Evolutionary conservation across 2,329 filamentous ascomycete genomes (phyloP), one percentile per base, ranked within the genome.

Genomic region (Gliomastix tumulicola): DNA sequence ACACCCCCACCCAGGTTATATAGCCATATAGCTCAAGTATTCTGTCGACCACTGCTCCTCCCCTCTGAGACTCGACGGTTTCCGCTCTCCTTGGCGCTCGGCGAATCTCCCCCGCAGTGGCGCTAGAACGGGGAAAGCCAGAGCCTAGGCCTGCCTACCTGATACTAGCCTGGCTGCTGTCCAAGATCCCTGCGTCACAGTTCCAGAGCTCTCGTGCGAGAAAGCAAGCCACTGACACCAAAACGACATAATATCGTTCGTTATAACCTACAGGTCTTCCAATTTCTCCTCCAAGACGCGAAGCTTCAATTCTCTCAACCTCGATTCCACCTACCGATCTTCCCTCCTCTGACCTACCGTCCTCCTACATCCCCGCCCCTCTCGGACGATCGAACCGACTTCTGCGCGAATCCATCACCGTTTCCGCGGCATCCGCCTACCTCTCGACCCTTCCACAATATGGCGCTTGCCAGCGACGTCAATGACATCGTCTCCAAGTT

Each of bases 401-500:
- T 74, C 48, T 82, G 77, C 62, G 62, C 70, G 48, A 73, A 69
- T 39, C 68, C 65, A 36, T 62, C 61, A 35, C 68, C 71, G 30
- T 79, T 81, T 52, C 65, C 71, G 31, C 72, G 69, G 15, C 50
- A 63, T 30, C 63, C 69, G 22, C 74, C 76, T 12, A 64, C 70
- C 36, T 79, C 76, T 30, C 60, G 57, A 59, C 68, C 69, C 38
- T 66, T 70, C 63, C 68, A 66, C 48, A 40, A 34, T 20, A 84
- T 84, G 79, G 64, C 71, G 41, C 67, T 83, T 44, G 65, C 64
- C 43, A 74, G 80, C 44, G 84, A 90, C 63, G 87, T 88, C 41
- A 80, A 81, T 71, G 78, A 77, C 54, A 79, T 96, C 53, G 84
- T 86, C 51, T 76, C 76, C 49, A 79, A 92, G 60, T 97, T 97